Evolutionary conservation across 306 rosid genomes (phyloP), one percentile per base, ranked within the genome.

Genomic region (Glycine soja): DNA sequence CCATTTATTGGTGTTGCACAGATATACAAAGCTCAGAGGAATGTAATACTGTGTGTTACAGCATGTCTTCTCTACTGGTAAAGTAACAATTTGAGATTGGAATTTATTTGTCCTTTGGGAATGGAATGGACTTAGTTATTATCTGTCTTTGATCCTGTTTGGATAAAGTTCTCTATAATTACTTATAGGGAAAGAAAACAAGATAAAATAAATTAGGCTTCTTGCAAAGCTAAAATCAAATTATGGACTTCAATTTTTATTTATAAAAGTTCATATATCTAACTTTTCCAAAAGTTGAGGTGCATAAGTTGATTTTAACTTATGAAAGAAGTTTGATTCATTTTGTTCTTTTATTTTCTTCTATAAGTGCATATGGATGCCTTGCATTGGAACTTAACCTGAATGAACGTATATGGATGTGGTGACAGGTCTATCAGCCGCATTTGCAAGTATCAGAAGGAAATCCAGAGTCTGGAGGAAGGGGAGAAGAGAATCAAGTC

Each of bases 1-100:
- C 62, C 19, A 16, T 54, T 45, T 65, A 50, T 10, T 83, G 83
- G 62, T 87, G 65, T 56, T 74, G 12, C 75, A 56, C 90, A 96
- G 99, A 90, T 85, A 80, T 93, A 93, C 90, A 96, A 96, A 84
- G 91, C 99, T 88, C 98, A 96, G 83, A 88, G 94, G 90, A 96
- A 96, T 52, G 94, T 90, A 61, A 85, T 96, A 78, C 90, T 96
- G 43, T 96, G 99, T 77, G 72, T 84, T 82, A 58, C 87, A 56
- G 93, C 97, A 15, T 88, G 91, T 71, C 81, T 96, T 83, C 97
- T 96, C 77, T 96, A 93, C 84, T 96, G 99, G 99, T 96, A 89
- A 73, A 83, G 40, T 56, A 80, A 63, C 71, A 69, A 58, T 58
- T 42, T 24, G 67, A 75, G 14, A 34, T 58, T 71, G 51, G 14